phyloP scores from a whole-genome alignment of 2,329 filamentous ascomycete species.

The Calonectria honghensis region DNA sequence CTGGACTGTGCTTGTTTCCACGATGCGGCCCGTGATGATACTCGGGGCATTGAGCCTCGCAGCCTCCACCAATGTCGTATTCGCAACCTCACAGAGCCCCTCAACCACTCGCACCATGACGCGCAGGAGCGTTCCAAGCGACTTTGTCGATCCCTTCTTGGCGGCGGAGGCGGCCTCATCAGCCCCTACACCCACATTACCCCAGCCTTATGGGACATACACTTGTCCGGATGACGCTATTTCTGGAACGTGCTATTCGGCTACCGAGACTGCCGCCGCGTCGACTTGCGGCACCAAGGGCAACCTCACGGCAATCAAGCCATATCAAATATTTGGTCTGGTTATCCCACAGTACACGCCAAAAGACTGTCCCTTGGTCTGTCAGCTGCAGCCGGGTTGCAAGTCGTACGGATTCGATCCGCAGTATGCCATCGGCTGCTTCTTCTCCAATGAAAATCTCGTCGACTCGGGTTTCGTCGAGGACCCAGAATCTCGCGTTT shows the following conservation, averaged over 20 bases:
- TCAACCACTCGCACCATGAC: not conserved
- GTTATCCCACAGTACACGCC: not conserved
- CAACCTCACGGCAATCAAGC: not conserved
- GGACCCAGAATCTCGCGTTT: not conserved
- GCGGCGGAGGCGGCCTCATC: not conserved
- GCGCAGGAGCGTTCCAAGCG: not conserved
- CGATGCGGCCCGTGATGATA: not conserved
- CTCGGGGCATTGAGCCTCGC: not conserved
- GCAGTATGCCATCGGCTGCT: not conserved
- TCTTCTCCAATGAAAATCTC: constrained; percentile 5
- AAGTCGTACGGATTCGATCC: constrained; percentile 3
- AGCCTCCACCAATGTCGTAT: too few species aligned
- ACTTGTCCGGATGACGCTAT: not conserved
- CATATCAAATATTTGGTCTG: not conserved
- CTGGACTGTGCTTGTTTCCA: not conserved
- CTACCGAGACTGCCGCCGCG: not conserved
- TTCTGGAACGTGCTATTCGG: constrained; percentile 3
- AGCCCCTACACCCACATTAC: not conserved
- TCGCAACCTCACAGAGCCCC: not conserved
- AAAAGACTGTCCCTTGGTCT: not conserved
- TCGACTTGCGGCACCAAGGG: not conserved
- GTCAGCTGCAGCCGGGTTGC: not conserved
- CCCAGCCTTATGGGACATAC: not conserved
- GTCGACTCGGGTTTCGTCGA: not conserved
- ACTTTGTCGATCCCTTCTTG: not conserved